phyloP scores from a whole-genome alignment of 352 stramenopile genomes.

The Globisporangium sylvaticum region DNA sequence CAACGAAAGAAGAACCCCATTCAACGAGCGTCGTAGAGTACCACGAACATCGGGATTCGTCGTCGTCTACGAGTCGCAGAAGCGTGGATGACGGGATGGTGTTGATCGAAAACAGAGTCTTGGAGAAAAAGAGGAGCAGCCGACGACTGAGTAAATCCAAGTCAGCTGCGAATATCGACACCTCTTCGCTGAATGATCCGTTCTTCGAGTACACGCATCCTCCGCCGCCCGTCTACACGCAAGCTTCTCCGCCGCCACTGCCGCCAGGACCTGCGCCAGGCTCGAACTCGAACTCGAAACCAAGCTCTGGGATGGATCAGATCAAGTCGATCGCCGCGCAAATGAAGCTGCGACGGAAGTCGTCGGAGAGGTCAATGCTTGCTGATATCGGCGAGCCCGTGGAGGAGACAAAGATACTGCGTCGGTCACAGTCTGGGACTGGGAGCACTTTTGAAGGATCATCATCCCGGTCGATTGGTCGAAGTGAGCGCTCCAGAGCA shows the following conservation, averaged over 20 bases:
- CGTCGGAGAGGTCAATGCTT: not conserved
- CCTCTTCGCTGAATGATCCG: slow-evolving; percentile 22
- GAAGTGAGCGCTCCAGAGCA: slow-evolving; percentile 11
- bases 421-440: slow-evolving; percentile 5
- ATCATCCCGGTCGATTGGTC: not conserved
- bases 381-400: not conserved
- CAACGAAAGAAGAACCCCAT: not conserved
- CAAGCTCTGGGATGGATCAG: slow-evolving; percentile 44
- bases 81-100: slow-evolving; percentile 13
- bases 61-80: not conserved
- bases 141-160: slow-evolving; percentile 44
- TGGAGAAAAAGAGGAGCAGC: slow-evolving; percentile 21
- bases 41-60: not conserved
- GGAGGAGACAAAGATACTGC: slow-evolving; percentile 6
- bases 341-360: slow-evolving; percentile 68
- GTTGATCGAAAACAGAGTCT: not conserved
- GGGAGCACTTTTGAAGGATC: not conserved
- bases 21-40: not conserved
- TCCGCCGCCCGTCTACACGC: not conserved
- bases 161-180: slow-evolving; percentile 64
- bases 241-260: not conserved
- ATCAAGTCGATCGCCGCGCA: slow-evolving; percentile 68
- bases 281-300: not conserved
- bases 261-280: not conserved
- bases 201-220: slow-evolving; percentile 1